Evolutionary conservation across 1,139 yeast genomes (phyloP).

Genomic region (Suhomyces choctaworum): DNA sequence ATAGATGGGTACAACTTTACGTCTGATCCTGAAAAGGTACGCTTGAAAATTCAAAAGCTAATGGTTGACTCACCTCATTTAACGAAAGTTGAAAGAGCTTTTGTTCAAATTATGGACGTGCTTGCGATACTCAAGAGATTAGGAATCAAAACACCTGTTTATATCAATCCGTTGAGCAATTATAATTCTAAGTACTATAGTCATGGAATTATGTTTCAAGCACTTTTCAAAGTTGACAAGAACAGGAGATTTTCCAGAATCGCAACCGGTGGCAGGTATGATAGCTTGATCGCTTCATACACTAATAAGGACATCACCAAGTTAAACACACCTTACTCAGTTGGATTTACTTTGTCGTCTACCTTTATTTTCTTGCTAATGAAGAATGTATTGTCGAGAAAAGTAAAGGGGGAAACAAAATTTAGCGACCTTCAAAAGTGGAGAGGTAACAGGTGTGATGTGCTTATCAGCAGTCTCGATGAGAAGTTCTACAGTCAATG

Average conservation of each 20-base stretch:
- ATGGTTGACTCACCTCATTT: conserved; percentile 77
- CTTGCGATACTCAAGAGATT: conserved; percentile 54
- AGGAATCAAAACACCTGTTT: conserved; percentile 41
- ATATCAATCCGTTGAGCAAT: conserved; percentile 73
- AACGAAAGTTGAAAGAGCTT: conserved; percentile 58
- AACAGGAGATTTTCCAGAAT: conserved; percentile 46
- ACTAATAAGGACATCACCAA: conserved; percentile 42
- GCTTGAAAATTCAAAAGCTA: conserved; percentile 58
- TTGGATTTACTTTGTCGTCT: conserved; percentile 71
- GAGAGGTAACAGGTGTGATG: conserved; percentile 66
- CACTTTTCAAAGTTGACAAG: conserved; percentile 59
- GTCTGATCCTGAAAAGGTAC: conserved; percentile 64
- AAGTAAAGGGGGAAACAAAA: conserved; percentile 13
- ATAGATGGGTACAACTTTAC: conserved; percentile 77
- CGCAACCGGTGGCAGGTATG: conserved; percentile 94
- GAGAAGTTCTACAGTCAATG: conserved; percentile 52
- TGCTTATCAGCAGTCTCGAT: conserved; percentile 67
- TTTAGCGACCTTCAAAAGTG: conserved; percentile 20
- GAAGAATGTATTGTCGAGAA: conserved; percentile 32
- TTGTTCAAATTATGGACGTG: conserved; percentile 60
- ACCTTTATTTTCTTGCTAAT: conserved; percentile 45
- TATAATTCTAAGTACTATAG: conserved; percentile 77
- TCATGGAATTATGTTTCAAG: conserved; percentile 87
- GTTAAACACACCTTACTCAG: conserved; percentile 54
- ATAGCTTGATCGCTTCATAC: conserved; percentile 62